Evolutionary conservation across 2,329 filamentous ascomycete species (phyloP), one percentile per base, ranked within the genome.

Genomic region (Catunica adiposa): DNA sequence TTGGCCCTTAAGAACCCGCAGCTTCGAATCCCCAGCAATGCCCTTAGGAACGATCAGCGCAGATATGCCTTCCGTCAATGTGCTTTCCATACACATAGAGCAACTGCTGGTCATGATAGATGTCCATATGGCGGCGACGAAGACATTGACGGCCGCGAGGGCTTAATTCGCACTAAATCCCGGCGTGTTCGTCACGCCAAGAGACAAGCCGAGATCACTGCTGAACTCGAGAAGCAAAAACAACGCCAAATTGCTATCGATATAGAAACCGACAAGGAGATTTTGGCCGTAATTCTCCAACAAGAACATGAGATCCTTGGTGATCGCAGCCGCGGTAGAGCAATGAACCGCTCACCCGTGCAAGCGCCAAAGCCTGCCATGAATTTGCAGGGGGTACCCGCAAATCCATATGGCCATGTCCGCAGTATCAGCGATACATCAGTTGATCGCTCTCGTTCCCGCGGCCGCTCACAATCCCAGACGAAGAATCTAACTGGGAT

Each of bases 11-110:
- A 80, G 70, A 80, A 80, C 66, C 77, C 77, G 14, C 77, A 79
- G 66, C 72, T 80, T 22, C 71, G 77, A 59, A 72, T 80, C 54
- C 73, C 75, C 14, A 73, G 72, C 60, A 80, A 80, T 67, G 68
- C 69, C 56, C 68, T 80, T 22, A 69, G 72, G 59, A 77, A 73
- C 64, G 76, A 77, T 48, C 74, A 79, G 66, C 73, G 77, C 37
- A 69, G 73, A 53, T 79, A 79, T 62, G 77, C 77, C n/a, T 80
- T 79, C 64, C 70, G 77, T 23, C 74, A 77, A 64, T 80, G 77
- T 64, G 77, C 76, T 11, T 80, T 80, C 61, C 77, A 80, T 63
- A 77, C 73, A 38, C 77, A 80, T 62, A 70, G 77, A 20, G 71
- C 74, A 3, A 65, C 69, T 6, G 74, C 78, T 34, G 77, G 76